Evolutionary conservation across 1,139 yeast genomes (phyloP).

Genomic region (Zygosaccharomyces sapae): DNA sequence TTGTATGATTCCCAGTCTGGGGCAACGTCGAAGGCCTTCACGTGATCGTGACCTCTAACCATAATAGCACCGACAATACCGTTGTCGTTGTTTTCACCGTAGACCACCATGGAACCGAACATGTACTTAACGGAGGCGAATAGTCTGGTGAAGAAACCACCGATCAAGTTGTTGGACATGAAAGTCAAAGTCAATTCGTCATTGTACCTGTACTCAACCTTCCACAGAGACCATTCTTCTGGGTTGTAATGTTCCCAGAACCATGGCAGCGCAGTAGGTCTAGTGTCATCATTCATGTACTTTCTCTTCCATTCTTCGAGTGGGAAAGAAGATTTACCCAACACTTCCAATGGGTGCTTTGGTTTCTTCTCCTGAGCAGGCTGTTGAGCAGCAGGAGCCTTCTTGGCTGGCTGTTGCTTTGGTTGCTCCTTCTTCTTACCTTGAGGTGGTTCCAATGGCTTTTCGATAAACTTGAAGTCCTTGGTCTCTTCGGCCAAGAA

Average conservation of each 20-base stretch:
- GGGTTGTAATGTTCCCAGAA: slow-evolving; percentile 96
- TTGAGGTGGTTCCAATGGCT: slow-evolving; percentile 75
- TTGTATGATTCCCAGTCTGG: slow-evolving; percentile 94
- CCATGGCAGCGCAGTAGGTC: slow-evolving; percentile 93
- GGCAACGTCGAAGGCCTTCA: slow-evolving; percentile 95
- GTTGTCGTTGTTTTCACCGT: slow-evolving; percentile 98
- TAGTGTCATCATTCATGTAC: slow-evolving; percentile 97
- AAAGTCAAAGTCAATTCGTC: slow-evolving; percentile 95
- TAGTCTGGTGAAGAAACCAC: slow-evolving; percentile 98
- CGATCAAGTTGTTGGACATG: slow-evolving; percentile 97
- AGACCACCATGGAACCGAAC: slow-evolving; percentile 91
- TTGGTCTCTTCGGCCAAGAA: slow-evolving; percentile 46
- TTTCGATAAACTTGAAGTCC: slow-evolving; percentile 56
- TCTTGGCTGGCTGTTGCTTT: slow-evolving; percentile 24
- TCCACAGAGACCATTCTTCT: slow-evolving; percentile 92
- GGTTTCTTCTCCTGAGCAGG: slow-evolving; percentile 49
- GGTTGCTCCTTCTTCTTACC: slow-evolving; percentile 52
- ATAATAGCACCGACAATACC: slow-evolving; percentile 95
- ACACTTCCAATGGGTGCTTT: slow-evolving; percentile 84
- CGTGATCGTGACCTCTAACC: slow-evolving; percentile 89
- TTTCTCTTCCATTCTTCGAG: slow-evolving; percentile 95
- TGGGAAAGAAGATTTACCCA: slow-evolving; percentile 65
- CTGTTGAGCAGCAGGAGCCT: slow-evolving; percentile 35
- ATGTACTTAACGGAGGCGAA: slow-evolving; percentile 87
- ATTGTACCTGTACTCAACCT: slow-evolving; percentile 94